phyloP scores from a whole-genome alignment of 805 yeast genomes.

The Candida adriatica region DNA sequence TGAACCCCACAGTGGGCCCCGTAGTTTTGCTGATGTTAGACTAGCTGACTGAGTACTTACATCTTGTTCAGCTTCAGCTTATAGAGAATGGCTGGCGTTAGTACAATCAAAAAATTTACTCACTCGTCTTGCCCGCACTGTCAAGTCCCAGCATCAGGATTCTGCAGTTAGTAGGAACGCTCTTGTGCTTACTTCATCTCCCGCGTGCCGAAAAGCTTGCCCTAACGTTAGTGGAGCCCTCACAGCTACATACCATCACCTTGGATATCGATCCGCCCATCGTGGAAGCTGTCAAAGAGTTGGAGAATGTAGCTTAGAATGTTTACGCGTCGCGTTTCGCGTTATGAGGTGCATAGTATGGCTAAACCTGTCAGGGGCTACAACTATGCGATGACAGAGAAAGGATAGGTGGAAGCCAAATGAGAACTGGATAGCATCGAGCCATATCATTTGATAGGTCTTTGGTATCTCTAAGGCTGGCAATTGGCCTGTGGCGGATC shows the following conservation, averaged over 20 bases:
- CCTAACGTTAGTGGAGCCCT: constrained; percentile 17
- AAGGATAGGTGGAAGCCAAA: no score
- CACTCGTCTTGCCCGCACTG: constrained; percentile 81
- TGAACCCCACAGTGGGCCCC: constrained; percentile 92
- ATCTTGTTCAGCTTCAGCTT: constrained; percentile 74
- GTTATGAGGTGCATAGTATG: no score
- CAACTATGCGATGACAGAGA: no score
- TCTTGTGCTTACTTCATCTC: constrained; percentile 33
- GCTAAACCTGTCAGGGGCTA: no score
- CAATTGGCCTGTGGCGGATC: no score
- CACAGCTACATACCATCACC: constrained; percentile 21
- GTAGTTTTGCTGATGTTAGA: constrained; percentile 40
- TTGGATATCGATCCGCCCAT: constrained; percentile 30
- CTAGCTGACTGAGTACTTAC: no score
- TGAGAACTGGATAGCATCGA: no score
- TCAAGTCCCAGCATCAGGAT: constrained; percentile 90
- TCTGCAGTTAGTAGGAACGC: constrained; percentile 1
- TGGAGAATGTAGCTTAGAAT: no score
- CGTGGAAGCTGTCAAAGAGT: no score
- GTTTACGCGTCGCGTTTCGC: no score
- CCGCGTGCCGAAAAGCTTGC: constrained; percentile 44
- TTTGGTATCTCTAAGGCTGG: no score
- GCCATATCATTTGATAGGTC: no score
- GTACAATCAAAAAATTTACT: not conserved
- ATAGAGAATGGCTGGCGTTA: constrained; percentile 52